Conservation (phyloP, 768 basidiomycete species). For the Phylloporus sp. region DNA sequence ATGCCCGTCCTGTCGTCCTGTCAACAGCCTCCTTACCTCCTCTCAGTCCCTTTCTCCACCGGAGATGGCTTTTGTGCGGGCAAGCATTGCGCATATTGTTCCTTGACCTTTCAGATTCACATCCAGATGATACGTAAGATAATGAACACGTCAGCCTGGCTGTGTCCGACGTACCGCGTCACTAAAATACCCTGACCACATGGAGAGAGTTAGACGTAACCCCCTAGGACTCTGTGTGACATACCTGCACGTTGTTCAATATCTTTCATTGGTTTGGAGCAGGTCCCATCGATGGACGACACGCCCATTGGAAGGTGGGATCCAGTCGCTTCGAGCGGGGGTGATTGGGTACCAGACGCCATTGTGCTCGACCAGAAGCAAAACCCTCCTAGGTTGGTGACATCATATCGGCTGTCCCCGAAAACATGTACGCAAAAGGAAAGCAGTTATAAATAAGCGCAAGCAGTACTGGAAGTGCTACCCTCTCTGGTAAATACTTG, state of each 20-base stretch:
- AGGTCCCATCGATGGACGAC: constrained; percentile 37
- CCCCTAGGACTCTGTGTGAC: neutral
- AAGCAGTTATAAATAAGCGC: too few relatives aligned
- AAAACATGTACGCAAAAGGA: constrained; percentile 14
- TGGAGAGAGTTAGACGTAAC: neutral
- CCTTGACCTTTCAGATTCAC: constrained; percentile 15
- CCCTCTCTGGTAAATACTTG: too few relatives aligned
- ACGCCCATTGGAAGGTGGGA: constrained; percentile 46
- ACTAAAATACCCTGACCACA: constrained; percentile 25
- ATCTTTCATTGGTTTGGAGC: constrained; percentile 37
- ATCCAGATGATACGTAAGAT: neutral
- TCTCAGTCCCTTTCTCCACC: constrained; percentile 3
- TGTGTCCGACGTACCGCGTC: constrained; percentile 19
- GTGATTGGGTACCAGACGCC: constrained; percentile 47
- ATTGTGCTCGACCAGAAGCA: constrained; percentile 3
- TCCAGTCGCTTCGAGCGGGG: constrained; percentile 47
- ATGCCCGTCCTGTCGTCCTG: neutral
- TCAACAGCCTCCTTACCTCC: neutral
- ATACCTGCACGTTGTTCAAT: constrained; percentile 43
- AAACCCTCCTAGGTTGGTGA: constrained; percentile 11
- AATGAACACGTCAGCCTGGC: neutral
- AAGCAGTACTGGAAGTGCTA: too few relatives aligned
- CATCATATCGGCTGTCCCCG: constrained; percentile 27
- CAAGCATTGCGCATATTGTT: constrained; percentile 13
- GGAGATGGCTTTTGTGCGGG: constrained; percentile 10